Evolutionary conservation across 2,329 filamentous ascomycete species (phyloP), one percentile per base, ranked within the genome.

Genomic region (Alternaria dauci): DNA sequence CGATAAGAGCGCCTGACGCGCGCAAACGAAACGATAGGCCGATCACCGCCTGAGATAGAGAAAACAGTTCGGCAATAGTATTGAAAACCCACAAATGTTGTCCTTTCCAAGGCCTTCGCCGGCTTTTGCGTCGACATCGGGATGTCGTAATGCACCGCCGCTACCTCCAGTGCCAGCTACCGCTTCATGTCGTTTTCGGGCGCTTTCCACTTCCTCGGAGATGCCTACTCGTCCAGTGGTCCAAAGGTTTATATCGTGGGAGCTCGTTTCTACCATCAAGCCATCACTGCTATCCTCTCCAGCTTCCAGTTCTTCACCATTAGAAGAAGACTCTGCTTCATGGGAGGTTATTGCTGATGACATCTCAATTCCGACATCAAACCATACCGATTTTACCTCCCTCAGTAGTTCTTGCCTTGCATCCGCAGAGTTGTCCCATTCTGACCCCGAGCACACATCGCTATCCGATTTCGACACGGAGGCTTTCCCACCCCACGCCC

Each of bases 401-500:
- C 18, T 12, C 8, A 23, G 18, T 2, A 1, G 20, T 5, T 20
- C 8, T 3, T 50, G 18, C 14, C 18, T 16, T 50, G 46, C 16
- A 7, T 18, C 20, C 20, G 32, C 32, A 50, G 46, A 50, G 20
- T 25, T 38, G 11, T 6, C 20, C 1, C 20, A 36, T 20, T 25
- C 46, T n/a, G 20, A 23, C 11, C 46, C 46, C 9, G 46, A 50
- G 11, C 11, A 11, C 20, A 50, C 32, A 18, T 14, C 25, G 18
- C 38, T 23, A 7, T 8, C 39, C 20, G 25, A 30, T 6, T 48
- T 62, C 12, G 62, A 63, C 12, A 55, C 53, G n/a, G 28, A 42
- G n/a, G 56, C 61, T 11, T 69, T 70, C 34, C 60, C 63, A 0
- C 8, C 28, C 2, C 26, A 62, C 11, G 44, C 52, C 1, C 42